phyloP scores from a whole-genome alignment of 1,139 yeast genomes.

The Spathaspora sp. region DNA sequence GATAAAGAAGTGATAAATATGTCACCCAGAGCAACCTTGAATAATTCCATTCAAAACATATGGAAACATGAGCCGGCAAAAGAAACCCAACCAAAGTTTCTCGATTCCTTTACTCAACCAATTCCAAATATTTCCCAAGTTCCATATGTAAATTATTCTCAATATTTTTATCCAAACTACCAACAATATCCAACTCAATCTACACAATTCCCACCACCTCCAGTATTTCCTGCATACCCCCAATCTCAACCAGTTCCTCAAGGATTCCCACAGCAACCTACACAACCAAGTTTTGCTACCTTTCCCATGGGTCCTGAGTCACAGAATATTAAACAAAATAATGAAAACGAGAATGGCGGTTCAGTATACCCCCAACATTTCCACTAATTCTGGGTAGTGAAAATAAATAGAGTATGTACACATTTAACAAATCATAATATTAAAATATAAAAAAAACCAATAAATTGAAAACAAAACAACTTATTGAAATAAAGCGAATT shows the following conservation, averaged over 20 bases:
- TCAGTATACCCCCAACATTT: background rate
- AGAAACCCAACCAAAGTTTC: background rate
- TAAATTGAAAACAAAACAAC: background rate
- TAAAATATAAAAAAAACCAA: background rate
- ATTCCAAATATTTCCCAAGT: background rate
- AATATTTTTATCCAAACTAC: conserved; percentile 4
- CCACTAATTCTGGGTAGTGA: background rate
- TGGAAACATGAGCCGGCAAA: conserved; percentile 2
- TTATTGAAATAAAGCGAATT: too few species aligned
- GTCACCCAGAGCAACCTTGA: background rate
- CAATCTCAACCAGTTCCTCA: background rate
- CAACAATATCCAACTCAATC: background rate
- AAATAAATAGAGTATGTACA: background rate
- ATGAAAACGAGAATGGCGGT: background rate
- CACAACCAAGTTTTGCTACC: background rate
- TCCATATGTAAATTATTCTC: conserved; percentile 4
- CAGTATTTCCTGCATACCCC: background rate
- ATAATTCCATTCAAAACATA: background rate
- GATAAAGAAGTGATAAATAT: conserved; percentile 2
- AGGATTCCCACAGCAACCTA: background rate
- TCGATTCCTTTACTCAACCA: background rate
- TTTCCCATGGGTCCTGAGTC: background rate
- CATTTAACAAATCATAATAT: background rate
- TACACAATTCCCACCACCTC: background rate
- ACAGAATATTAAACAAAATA: background rate